These are phyloP conservation scores for Bipolaris cookei DNA, from an alignment of 2,329 filamentous ascomycete species.

Conservation along the genomic window DNA sequence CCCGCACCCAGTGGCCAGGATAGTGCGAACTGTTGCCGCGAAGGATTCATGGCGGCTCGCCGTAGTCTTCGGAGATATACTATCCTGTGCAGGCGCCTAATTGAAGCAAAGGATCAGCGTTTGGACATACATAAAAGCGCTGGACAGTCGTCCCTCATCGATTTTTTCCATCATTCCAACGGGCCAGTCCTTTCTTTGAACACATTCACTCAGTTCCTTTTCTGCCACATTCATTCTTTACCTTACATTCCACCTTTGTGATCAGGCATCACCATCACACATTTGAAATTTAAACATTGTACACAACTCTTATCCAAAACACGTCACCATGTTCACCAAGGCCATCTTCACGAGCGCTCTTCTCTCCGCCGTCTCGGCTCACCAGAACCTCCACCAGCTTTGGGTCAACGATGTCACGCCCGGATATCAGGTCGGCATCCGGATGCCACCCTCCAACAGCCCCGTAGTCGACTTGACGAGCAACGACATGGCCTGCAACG, in stretches of 20 bases:
- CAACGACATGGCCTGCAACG: constrained; percentile 46
- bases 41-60: constrained; percentile 25
- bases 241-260: constrained; percentile 29
- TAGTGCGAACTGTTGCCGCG: constrained; percentile 25
- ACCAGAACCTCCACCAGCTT: constrained; percentile 43
- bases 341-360: constrained; percentile 34
- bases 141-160: background rate
- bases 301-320: constrained; percentile 15
- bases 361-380: constrained; percentile 38
- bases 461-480: constrained; percentile 43
- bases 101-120: constrained; percentile 22
- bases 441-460: constrained; percentile 45
- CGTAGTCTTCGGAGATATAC: constrained; percentile 23
- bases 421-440: constrained; percentile 42
- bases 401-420: constrained; percentile 42
- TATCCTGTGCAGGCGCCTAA: constrained; percentile 22
- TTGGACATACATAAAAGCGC: constrained; percentile 9
- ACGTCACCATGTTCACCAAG: constrained; percentile 42
- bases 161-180: constrained; percentile 23
- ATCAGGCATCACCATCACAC: constrained; percentile 28
- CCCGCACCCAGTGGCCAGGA: constrained; percentile 9
- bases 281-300: constrained; percentile 10
- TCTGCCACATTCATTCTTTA: constrained; percentile 20
- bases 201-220: constrained; percentile 25
- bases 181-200: constrained; percentile 30